A percentile compares a stretch with the other conserved stretches of the same genome.
phyloP scores from a whole-genome alignment of 2,329 filamentous ascomycete species.

The Fusarium nematophilum region DNA sequence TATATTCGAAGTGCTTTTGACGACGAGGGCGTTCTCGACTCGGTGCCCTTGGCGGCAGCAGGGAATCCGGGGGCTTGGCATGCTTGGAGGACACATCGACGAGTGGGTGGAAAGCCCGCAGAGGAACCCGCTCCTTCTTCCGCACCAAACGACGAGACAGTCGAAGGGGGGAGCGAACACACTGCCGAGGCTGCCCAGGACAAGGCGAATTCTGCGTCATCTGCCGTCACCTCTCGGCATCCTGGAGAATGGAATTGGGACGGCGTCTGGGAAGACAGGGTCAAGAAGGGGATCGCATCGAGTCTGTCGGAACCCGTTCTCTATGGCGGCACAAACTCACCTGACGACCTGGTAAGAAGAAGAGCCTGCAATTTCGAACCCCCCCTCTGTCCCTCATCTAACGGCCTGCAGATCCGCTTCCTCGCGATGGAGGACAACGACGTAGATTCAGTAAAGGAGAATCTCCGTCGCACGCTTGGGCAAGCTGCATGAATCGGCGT shows the following conservation, averaged over 20 bases:
- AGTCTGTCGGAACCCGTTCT: constrained; percentile 84
- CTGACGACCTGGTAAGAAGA: constrained; percentile 77
- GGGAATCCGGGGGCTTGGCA: constrained; percentile 95
- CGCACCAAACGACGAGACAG: neutral
- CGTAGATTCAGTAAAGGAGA: constrained; percentile 68
- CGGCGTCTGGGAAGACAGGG: constrained; percentile 93
- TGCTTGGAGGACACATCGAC: constrained; percentile 83
- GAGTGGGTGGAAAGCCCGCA: constrained; percentile 45
- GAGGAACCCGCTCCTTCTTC: constrained; percentile 18
- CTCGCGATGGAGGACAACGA: constrained; percentile 70
- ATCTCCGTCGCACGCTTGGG: constrained; percentile 64
- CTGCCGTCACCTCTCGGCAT: constrained; percentile 18
- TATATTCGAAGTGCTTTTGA: constrained; percentile 89
- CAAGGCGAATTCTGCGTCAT: constrained; percentile 12
- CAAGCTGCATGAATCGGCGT: constrained; percentile 37
- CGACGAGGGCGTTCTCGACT: constrained; percentile 80
- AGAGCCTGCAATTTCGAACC: neutral
- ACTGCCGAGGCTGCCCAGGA: constrained; percentile 25
- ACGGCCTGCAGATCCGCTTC: constrained; percentile 69
- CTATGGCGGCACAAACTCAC: constrained; percentile 71
- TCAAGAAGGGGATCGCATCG: constrained; percentile 79
- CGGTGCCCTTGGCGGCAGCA: constrained; percentile 81
- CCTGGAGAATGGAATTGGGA: constrained; percentile 98
- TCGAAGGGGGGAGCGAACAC: constrained; percentile 1
- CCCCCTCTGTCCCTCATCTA: constrained; percentile 12